Conservation (phyloP, 2,329 filamentous ascomycete genomes). For the Apiospora rasikravindrae region DNA sequence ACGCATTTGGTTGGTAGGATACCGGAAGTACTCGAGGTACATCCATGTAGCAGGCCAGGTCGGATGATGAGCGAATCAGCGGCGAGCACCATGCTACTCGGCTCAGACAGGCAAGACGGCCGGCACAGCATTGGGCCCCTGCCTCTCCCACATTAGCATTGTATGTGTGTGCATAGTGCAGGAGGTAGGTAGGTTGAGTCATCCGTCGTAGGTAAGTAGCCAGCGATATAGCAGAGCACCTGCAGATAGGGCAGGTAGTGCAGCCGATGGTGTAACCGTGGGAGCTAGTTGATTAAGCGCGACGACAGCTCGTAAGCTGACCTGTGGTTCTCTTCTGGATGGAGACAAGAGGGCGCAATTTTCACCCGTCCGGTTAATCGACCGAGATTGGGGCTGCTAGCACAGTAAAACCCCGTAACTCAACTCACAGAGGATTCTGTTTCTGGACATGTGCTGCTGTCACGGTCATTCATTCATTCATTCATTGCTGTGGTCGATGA, state of each 20-base stretch:
- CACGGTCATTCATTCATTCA: not conserved
- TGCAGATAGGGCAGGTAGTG: not conserved
- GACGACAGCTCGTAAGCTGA: not conserved
- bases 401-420: not conserved
- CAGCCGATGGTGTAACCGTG: not conserved
- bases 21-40: not conserved
- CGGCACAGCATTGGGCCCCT: not conserved
- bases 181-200: not conserved
- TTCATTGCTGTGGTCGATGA: not conserved
- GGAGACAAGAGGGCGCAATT: not conserved
- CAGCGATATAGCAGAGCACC: not conserved
- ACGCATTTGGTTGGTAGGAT: not conserved
- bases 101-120: slow-evolving; percentile 4
- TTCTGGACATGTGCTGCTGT: not conserved
- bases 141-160: not conserved
- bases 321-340: not conserved
- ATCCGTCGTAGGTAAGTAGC: not conserved
- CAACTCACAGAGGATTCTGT: not conserved
- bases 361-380: not conserved
- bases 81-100: not conserved
- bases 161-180: not conserved
- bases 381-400: not conserved
- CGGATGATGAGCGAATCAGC: not conserved
- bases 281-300: not conserved
- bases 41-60: not conserved